Evolutionary conservation across 805 yeast species (phyloP).

Genomic region (Suhomyces pyralidae): DNA sequence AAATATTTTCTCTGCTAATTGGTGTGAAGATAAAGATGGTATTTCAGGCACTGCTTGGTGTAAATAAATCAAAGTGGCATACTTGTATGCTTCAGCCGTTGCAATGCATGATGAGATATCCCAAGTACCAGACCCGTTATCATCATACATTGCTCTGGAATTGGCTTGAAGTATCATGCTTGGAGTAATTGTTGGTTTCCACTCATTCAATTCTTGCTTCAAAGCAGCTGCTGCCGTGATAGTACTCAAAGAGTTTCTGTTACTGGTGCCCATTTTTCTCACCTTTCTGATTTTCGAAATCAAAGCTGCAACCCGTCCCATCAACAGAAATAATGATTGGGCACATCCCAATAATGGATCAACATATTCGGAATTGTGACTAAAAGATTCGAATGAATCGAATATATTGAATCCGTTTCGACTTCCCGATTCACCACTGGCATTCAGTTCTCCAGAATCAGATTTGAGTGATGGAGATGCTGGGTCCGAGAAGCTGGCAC

Average conservation of each 20-base stretch:
- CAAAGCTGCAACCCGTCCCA: conserved; percentile 60
- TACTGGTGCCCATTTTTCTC: conserved; percentile 7
- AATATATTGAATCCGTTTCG: conserved; percentile 26
- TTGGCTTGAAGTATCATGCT: conserved; percentile 35
- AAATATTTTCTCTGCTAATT: conserved; percentile 57
- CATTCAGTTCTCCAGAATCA: conserved; percentile 25
- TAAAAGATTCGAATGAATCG: conserved; percentile 39
- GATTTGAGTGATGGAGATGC: conserved; percentile 15
- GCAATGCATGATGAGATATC: conserved; percentile 61
- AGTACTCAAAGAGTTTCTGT: conserved; percentile 41
- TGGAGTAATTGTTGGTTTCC: conserved; percentile 52
- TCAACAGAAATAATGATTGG: conserved; percentile 59
- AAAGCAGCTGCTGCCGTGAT: conserved; percentile 56
- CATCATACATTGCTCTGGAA: conserved; percentile 22
- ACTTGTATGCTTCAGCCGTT: conserved; percentile 69
- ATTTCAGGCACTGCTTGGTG: conserved; percentile 73
- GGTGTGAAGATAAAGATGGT: conserved; percentile 52
- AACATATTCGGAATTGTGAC: conserved; percentile 40
- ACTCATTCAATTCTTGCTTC: conserved; percentile 49
- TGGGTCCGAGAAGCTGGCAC: not conserved
- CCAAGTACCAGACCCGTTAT: conserved; percentile 29
- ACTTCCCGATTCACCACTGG: conserved; percentile 6
- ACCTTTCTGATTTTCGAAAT: conserved; percentile 47
- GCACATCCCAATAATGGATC: conserved; percentile 71
- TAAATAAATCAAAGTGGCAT: conserved; percentile 54